Evolutionary conservation across 306 rosid genomes (phyloP).

Genomic region (Castanospermum australe): DNA sequence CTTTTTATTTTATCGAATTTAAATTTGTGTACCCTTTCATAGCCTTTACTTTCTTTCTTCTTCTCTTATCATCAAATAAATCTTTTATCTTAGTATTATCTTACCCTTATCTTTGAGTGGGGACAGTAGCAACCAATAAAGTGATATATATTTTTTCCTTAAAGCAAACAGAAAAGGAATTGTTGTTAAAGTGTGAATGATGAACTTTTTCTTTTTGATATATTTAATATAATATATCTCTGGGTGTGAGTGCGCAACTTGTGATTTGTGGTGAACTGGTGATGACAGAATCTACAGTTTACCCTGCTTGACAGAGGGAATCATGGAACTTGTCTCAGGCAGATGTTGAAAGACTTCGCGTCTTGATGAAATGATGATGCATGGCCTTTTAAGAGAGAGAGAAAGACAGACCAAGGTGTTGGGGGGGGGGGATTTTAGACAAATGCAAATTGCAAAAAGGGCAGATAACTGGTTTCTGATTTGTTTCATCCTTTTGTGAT

Average conservation of each 20-base stretch:
- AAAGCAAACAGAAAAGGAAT: too few relatives aligned
- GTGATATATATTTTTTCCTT: not conserved
- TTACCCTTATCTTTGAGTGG: not conserved
- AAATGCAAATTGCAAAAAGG: not conserved
- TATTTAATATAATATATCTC: too few relatives aligned
- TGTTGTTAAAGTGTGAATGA: too few relatives aligned
- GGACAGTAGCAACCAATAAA: conserved; percentile 22
- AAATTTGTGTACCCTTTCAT: not conserved
- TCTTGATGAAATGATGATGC: not conserved
- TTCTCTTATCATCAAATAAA: not conserved
- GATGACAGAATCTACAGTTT: not conserved
- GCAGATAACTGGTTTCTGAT: not conserved
- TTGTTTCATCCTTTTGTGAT: not conserved
- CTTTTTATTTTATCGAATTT: not conserved
- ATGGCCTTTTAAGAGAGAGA: too few relatives aligned
- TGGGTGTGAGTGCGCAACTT: not conserved
- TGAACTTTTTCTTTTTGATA: not conserved
- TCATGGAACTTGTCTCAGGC: conserved; percentile 2
- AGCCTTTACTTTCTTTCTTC: not conserved
- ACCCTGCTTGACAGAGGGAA: not conserved
- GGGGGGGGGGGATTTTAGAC: too few relatives aligned
- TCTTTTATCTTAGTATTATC: not conserved
- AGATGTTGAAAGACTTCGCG: not conserved
- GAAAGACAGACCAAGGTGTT: too few relatives aligned
- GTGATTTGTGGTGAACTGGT: not conserved